Conservation (phyloP, 2,329 filamentous ascomycete genomes). For the Sarocladium strictum region DNA sequence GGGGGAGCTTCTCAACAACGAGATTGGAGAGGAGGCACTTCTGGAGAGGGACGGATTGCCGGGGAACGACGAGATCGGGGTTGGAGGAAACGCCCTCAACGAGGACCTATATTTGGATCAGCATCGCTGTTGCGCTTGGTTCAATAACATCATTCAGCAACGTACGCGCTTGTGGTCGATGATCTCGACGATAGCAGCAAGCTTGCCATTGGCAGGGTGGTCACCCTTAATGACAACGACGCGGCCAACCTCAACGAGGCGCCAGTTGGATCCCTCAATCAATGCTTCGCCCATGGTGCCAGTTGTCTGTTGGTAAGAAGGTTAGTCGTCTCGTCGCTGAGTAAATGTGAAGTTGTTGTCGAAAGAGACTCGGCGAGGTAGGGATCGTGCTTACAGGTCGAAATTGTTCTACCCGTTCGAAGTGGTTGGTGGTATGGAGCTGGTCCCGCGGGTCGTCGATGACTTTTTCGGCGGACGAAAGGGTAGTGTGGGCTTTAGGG, state of each 20-base stretch:
- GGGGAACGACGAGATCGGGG: conserved; percentile 72
- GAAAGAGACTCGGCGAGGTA: conserved; percentile 16
- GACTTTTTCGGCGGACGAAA: conserved; percentile 33
- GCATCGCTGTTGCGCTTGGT: background rate
- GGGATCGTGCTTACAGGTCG: conserved; percentile 14
- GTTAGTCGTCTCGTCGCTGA: conserved; percentile 27
- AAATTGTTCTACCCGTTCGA: conserved; percentile 9
- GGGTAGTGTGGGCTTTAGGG: conserved; percentile 34
- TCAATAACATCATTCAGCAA: conserved; percentile 28
- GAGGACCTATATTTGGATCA: conserved; percentile 62
- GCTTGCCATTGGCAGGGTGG: conserved; percentile 75
- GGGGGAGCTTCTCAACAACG: conserved; percentile 79
- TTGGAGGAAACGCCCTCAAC: conserved; percentile 89
- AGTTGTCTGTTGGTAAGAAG: conserved; percentile 41
- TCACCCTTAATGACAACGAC: conserved; percentile 81
- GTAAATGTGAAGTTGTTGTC: conserved; percentile 15
- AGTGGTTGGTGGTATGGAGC: conserved; percentile 12
- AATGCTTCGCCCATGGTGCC: conserved; percentile 77
- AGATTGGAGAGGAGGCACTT: conserved; percentile 85
- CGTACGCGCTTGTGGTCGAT: conserved; percentile 99
- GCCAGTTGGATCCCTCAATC: conserved; percentile 80
- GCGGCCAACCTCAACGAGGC: conserved; percentile 97
- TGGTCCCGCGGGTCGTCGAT: conserved; percentile 29
- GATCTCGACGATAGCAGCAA: conserved; percentile 96
- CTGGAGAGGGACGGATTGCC: conserved; percentile 78